Evolutionary conservation across 352 stramenopile species (phyloP).

Genomic region (Plasmopara viticola): DNA sequence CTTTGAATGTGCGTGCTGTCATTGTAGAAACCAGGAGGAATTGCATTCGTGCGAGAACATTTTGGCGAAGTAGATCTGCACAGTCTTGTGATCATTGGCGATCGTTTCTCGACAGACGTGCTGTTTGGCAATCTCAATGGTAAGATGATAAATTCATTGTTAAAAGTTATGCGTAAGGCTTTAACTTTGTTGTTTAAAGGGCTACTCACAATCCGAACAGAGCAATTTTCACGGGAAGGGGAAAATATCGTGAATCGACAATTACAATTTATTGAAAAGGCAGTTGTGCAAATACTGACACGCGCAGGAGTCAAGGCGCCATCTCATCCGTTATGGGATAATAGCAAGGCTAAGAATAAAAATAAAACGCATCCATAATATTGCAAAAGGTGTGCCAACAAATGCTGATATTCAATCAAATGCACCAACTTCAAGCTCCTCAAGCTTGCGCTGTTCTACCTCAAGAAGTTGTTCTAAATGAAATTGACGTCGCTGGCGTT

Average conservation of each 20-base stretch:
- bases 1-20: not conserved
- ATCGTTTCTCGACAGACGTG: slow-evolving; percentile 95
- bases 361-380: slow-evolving; percentile 1
- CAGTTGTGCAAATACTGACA: slow-evolving; percentile 42
- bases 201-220: slow-evolving; percentile 94
- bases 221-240: slow-evolving; percentile 66
- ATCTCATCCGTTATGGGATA: slow-evolving; percentile 40
- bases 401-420: slow-evolving; percentile 2
- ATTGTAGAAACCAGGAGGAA: slow-evolving; percentile 85
- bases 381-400: slow-evolving; percentile 5
- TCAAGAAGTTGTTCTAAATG: slow-evolving; percentile 60
- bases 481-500: slow-evolving; percentile 54
- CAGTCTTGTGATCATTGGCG: slow-evolving; percentile 93
- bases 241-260: slow-evolving; percentile 63
- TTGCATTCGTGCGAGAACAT: slow-evolving; percentile 81
- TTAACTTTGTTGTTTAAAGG: slow-evolving; percentile 35
- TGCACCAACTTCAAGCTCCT: slow-evolving; percentile 43
- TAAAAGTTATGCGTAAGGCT: slow-evolving; percentile 1
- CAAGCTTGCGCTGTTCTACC: slow-evolving; percentile 60
- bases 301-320: slow-evolving; percentile 33
- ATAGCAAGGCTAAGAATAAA: not conserved
- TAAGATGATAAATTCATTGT: slow-evolving; percentile 14
- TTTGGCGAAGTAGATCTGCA: slow-evolving; percentile 71
- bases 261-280: slow-evolving; percentile 67
- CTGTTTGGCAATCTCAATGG: slow-evolving; percentile 96